Percentiles rank a stretch among this genome's conserved stretches.
Evolutionary conservation across 2,329 filamentous ascomycete genomes (phyloP).

Genomic region (Neofusicoccum sp.): DNA sequence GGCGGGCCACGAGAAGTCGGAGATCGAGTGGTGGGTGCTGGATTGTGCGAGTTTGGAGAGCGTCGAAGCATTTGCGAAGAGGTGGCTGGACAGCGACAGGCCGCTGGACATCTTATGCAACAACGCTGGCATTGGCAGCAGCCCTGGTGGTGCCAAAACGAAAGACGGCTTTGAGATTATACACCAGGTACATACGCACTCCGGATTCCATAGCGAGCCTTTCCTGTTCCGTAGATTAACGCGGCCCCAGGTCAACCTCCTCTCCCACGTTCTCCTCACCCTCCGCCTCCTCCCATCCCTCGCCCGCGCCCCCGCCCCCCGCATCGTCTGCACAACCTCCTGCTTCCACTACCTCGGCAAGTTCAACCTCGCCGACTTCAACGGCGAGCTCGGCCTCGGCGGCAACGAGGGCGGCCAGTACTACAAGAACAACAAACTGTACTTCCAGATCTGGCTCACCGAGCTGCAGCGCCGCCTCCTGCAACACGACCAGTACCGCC

Average conservation of each 20-base stretch:
- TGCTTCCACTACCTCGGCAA: conserved; percentile 30
- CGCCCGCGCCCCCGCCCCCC: conserved; percentile 24
- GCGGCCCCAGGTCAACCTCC: conserved; percentile 29
- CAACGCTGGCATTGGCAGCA: conserved; percentile 30
- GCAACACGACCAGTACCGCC: conserved; percentile 23
- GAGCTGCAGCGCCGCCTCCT: conserved; percentile 30
- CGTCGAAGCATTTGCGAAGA: conserved; percentile 28
- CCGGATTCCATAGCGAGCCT: neutral
- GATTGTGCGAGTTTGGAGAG: conserved; percentile 26
- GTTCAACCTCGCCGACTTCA: conserved; percentile 28
- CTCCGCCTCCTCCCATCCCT: conserved; percentile 24
- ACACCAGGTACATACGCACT: conserved; percentile 20
- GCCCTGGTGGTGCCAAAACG: conserved; percentile 22
- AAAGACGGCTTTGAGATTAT: conserved; percentile 33
- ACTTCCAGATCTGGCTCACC: conserved; percentile 34
- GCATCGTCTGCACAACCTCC: conserved; percentile 33
- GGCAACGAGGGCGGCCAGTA: conserved; percentile 17
- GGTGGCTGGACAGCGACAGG: conserved; percentile 27
- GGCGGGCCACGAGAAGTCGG: conserved; percentile 5
- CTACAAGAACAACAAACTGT: conserved; percentile 36
- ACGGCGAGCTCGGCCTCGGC: conserved; percentile 19
- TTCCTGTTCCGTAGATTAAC: too few relatives aligned
- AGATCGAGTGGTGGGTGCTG: conserved; percentile 30
- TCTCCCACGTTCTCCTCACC: conserved; percentile 32
- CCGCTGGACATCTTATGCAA: conserved; percentile 32